A percentile compares a stretch with the other conserved stretches of the same genome.
Evolutionary conservation across 352 stramenopile species (phyloP).

Genomic region (Discostella stelligera): DNA sequence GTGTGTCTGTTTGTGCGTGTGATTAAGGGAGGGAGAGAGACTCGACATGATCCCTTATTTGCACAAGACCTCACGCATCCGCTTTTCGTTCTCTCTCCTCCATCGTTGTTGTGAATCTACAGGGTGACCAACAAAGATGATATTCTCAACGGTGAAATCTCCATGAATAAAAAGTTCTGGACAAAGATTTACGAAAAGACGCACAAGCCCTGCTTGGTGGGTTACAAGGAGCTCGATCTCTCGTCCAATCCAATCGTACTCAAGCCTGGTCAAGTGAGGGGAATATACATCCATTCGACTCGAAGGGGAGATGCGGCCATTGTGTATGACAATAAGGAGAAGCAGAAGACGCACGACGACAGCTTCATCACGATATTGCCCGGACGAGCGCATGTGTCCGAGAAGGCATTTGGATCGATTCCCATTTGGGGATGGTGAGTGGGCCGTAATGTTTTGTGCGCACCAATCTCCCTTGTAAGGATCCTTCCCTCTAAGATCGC

Average conservation of each 20-base stretch:
- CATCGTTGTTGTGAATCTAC: not conserved
- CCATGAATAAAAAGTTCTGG: conserved; percentile 62
- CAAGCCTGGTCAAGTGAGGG: conserved; percentile 65
- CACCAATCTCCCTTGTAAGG: not conserved
- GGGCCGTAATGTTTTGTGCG: not conserved
- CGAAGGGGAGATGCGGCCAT: conserved; percentile 75
- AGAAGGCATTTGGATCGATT: conserved; percentile 62
- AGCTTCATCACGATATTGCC: conserved; percentile 74
- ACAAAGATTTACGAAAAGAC: conserved; percentile 76
- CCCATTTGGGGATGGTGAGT: conserved; percentile 66
- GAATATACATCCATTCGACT: conserved; percentile 82
- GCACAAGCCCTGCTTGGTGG: conserved; percentile 48
- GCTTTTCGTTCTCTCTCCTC: not conserved
- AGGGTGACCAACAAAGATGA: conserved; percentile 63
- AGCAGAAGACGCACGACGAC: conserved; percentile 74
- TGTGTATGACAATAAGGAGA: conserved; percentile 82
- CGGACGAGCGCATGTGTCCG: conserved; percentile 77
- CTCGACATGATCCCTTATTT: too few relatives aligned
- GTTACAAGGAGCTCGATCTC: conserved; percentile 64
- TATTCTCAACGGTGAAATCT: conserved; percentile 41
- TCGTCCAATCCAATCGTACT: conserved; percentile 62
- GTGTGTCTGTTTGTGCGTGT: too few relatives aligned
- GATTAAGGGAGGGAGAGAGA: not conserved
- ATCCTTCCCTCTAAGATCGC: too few relatives aligned
- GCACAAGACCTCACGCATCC: not conserved